These are phyloP conservation scores for Lavandula angustifolia DNA, from an alignment of 257 asterid genomes.

Conservation along the genomic window DNA sequence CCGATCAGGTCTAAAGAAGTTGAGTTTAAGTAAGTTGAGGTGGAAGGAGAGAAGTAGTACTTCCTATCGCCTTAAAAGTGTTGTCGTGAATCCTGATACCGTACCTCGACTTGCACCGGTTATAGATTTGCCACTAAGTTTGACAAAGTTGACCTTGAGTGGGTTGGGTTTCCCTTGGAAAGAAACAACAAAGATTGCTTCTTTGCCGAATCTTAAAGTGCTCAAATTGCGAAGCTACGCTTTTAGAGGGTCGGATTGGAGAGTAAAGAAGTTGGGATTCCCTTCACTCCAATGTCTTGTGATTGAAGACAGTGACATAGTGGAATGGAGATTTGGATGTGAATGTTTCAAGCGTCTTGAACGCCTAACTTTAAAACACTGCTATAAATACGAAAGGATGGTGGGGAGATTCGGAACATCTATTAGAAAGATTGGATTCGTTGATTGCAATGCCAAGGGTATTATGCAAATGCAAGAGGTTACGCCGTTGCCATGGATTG, in stretches of 20 bases:
- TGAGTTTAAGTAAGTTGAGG: too few species aligned
- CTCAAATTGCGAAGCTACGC: constrained; percentile 25
- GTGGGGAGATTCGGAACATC: background rate
- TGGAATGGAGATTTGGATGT: background rate
- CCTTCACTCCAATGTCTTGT: background rate
- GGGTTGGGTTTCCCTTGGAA: constrained; percentile 26
- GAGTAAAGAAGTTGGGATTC: background rate
- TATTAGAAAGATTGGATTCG: background rate
- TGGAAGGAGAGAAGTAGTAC: too few species aligned
- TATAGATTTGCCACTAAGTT: background rate
- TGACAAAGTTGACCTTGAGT: constrained; percentile 10
- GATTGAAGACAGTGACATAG: constrained; percentile 13
- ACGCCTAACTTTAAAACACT: background rate
- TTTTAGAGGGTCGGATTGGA: constrained; percentile 25
- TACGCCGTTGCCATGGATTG: too few species aligned
- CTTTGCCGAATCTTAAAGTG: background rate
- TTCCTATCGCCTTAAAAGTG: too few species aligned
- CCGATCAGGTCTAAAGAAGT: too few species aligned
- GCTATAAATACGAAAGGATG: background rate
- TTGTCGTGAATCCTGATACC: too few species aligned
- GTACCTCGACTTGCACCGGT: background rate
- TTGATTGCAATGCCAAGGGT: constrained; percentile 24
- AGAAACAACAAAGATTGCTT: background rate
- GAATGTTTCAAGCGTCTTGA: background rate
- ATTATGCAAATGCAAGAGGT: background rate